phyloP scores from a whole-genome alignment of 306 rosid species.

The Hippophae rhamnoides region DNA sequence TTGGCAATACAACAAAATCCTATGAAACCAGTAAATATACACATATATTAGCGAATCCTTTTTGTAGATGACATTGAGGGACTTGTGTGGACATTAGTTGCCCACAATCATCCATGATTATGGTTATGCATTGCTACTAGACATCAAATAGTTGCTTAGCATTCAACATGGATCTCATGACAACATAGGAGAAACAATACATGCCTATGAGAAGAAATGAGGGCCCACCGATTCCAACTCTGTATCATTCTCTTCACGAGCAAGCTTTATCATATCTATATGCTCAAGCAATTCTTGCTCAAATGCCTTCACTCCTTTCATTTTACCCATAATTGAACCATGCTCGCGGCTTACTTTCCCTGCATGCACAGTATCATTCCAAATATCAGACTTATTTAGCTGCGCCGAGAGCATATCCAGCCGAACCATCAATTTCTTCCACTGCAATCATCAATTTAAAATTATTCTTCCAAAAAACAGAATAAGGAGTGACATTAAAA shows the following conservation, averaged over 20 bases:
- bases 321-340: conserved; percentile 70
- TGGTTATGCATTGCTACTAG: background rate
- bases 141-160: background rate
- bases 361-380: conserved; percentile 75
- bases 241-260: conserved; percentile 63
- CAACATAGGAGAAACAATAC: conserved; percentile 35
- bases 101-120: background rate
- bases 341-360: conserved; percentile 81
- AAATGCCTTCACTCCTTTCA: conserved; percentile 71
- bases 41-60: background rate
- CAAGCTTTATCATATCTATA: conserved; percentile 85
- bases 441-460: conserved; percentile 40
- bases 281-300: conserved; percentile 80
- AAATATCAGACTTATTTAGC: conserved; percentile 59
- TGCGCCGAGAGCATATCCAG: conserved; percentile 50
- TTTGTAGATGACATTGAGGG: too few species aligned
- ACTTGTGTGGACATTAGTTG: too few species aligned
- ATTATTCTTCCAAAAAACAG: background rate
- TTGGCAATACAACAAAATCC: background rate
- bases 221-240: conserved; percentile 94
- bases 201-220: conserved; percentile 68
- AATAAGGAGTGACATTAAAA: conserved; percentile 5
- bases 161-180: conserved; percentile 6
- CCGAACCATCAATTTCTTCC: conserved; percentile 72
- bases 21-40: background rate